phyloP scores from a whole-genome alignment of 768 basidiomycete genomes.

The Neoboletus subvelutipes region DNA sequence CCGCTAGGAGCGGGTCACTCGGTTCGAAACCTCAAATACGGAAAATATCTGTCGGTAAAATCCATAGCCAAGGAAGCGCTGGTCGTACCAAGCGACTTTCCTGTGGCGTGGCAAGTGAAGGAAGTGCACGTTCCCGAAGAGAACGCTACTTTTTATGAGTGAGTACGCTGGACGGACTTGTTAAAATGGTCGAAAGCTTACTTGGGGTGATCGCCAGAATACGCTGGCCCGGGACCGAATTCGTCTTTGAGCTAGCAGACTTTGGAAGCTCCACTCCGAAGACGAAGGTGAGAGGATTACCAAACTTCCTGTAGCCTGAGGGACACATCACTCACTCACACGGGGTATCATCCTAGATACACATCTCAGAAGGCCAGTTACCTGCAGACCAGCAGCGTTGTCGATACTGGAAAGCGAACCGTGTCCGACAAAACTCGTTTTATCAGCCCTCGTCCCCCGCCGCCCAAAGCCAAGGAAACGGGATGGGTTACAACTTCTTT shows the following conservation, averaged over 20 bases:
- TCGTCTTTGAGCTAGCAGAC: constrained; percentile 27
- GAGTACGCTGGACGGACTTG: not conserved
- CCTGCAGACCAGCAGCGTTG: constrained; percentile 26
- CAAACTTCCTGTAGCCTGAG: not conserved
- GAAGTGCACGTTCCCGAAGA: constrained; percentile 28
- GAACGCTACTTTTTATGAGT: constrained; percentile 31
- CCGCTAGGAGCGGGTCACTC: constrained; percentile 30
- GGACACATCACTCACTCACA: not conserved
- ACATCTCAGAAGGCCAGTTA: constrained; percentile 26
- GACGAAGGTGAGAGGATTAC: constrained; percentile 25
- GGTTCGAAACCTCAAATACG: constrained; percentile 32
- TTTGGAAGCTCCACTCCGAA: constrained; percentile 27
- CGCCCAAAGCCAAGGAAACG: constrained; percentile 9
- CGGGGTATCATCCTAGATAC: constrained; percentile 11
- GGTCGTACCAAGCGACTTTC: constrained; percentile 28
- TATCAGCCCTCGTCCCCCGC: constrained; percentile 25
- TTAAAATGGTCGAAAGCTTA: not conserved
- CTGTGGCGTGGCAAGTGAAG: constrained; percentile 28
- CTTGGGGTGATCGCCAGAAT: constrained; percentile 16
- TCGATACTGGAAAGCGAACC: constrained; percentile 32
- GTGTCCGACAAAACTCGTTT: constrained; percentile 29
- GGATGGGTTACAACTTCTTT: constrained; percentile 18
- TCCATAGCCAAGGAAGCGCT: constrained; percentile 25
- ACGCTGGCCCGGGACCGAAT: constrained; percentile 30
- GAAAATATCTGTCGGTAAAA: constrained; percentile 30